Evolutionary conservation across 108 stramenopile genomes (phyloP), one percentile per base, ranked within the genome.

Genomic region (Nitzschia palea): DNA sequence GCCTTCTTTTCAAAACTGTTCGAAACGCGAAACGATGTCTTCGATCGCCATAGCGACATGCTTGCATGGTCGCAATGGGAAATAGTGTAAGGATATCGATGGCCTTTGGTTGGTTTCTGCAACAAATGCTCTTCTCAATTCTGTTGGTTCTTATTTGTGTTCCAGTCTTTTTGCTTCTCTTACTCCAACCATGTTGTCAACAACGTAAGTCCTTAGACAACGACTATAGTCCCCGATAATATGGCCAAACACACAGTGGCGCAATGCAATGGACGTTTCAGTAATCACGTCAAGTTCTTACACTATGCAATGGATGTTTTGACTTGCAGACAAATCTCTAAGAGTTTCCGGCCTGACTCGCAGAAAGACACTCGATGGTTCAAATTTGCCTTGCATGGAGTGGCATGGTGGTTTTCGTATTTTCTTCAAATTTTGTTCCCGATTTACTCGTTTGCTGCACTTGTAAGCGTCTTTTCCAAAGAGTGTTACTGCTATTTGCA

Each of bases 41-140:
- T 81, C 32, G 25, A 71, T 18, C 28, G 62, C n/a, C 73, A 71
- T 51, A 30, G 53, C 30, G 35, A 56, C 20, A 65, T 65, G 62
- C 55, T 59, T 26, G 57, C 70, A 1, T 81, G 80, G 80, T 61
- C 64, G 4, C 48, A 59, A 18, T 77, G 75, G 76, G 76, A 81
- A 27, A 56, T 55, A 35, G 20, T 81, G 33, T 62, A 67, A 65
- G 65, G 52, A 6, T 1, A n/a, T n/a, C n/a, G n/a, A n/a, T 2
- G 9, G n/a, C 30, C 27, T 28, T 26, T 0, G 26, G 31, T 4
- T 2, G 2, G 6, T 4, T 31, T 8, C 2, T 25, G 44, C 10
- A 65, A 29, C 23, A 26, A n/a, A 2, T 52, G 6, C 9, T 51
- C 48, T 35, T 22, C 50, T 53, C 1, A 27, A 42, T 43, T 48